Conservation (phyloP, 139 green algal genomes). For the Edaphochlamys debaryana region DNA sequence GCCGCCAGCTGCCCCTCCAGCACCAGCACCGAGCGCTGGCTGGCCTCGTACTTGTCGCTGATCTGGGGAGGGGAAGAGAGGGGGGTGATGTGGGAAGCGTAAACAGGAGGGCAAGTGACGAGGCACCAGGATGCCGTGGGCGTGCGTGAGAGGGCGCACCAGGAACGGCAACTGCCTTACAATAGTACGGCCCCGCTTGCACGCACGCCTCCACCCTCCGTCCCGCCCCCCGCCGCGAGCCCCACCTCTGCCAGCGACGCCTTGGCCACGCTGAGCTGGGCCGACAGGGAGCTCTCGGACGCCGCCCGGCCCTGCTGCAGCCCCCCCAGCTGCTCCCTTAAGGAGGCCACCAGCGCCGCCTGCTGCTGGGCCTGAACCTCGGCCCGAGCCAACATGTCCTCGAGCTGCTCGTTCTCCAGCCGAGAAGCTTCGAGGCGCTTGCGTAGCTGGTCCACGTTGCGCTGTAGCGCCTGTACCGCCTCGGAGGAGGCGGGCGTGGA, state of each 20-base stretch:
- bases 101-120: no score
- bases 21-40: slow-evolving; percentile 31
- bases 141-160: no score
- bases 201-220: no score
- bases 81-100: no score
- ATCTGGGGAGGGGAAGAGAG: no score
- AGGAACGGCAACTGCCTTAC: no score
- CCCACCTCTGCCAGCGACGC: slow-evolving; percentile 31
- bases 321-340: slow-evolving; percentile 47
- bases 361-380: slow-evolving; percentile 58
- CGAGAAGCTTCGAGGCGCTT: slow-evolving; percentile 64
- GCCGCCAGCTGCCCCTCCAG: slow-evolving; percentile 57
- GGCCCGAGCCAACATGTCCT: slow-evolving; percentile 74
- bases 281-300: slow-evolving; percentile 28
- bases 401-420: slow-evolving; percentile 77
- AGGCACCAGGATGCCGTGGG: no score
- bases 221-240: no score
- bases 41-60: slow-evolving; percentile 40
- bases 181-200: no score
- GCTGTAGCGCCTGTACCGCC: no score
- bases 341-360: slow-evolving; percentile 26
- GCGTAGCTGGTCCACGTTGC: slow-evolving; percentile 69
- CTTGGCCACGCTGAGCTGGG: slow-evolving; percentile 24
- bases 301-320: slow-evolving; percentile 53
- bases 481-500: no score